Conservation (phyloP, 768 basidiomycete species). For the Pleurotus djamor region DNA sequence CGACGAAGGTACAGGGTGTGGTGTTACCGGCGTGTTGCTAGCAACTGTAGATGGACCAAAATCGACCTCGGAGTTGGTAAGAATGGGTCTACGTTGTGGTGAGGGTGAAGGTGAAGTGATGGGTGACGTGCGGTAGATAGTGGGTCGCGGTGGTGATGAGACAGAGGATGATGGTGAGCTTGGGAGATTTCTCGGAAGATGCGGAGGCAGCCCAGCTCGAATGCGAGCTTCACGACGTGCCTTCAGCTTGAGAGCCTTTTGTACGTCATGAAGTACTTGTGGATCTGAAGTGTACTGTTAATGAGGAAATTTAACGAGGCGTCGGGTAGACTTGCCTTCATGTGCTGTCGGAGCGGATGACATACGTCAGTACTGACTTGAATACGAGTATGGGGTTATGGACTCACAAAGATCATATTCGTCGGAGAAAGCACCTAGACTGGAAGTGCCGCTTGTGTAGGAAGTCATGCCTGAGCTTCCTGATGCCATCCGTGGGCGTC, state of each 20-base stretch:
- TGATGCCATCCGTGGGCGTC: not conserved
- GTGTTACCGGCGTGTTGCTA: constrained; percentile 22
- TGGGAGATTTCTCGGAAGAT: constrained; percentile 14
- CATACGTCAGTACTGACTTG: not conserved
- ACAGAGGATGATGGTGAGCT: constrained; percentile 11
- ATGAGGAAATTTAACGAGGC: not conserved
- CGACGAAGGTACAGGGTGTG: constrained; percentile 70
- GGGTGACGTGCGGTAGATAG: constrained; percentile 25
- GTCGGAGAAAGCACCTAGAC: constrained; percentile 54
- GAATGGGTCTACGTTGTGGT: constrained; percentile 21
- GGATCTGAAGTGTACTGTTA: constrained; percentile 50
- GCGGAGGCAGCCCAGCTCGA: constrained; percentile 20
- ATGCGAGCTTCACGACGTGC: constrained; percentile 72
- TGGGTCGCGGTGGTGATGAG: constrained; percentile 17
- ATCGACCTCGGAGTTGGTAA: constrained; percentile 52
- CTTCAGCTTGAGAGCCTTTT: constrained; percentile 71
- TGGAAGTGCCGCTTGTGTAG: constrained; percentile 1
- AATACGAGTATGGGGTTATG: not conserved
- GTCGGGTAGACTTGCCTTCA: constrained; percentile 51
- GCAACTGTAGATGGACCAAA: constrained; percentile 64
- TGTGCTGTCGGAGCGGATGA: constrained; percentile 44
- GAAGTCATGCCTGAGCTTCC: constrained; percentile 4
- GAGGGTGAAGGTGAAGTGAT: constrained; percentile 22
- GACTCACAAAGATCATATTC: constrained; percentile 77
- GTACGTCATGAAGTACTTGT: constrained; percentile 77